A percentile compares a stretch with the other conserved stretches of the same genome.
Evolutionary conservation across 208 protist genomes (phyloP).

Genomic region (Acanthamoeba healyi): DNA sequence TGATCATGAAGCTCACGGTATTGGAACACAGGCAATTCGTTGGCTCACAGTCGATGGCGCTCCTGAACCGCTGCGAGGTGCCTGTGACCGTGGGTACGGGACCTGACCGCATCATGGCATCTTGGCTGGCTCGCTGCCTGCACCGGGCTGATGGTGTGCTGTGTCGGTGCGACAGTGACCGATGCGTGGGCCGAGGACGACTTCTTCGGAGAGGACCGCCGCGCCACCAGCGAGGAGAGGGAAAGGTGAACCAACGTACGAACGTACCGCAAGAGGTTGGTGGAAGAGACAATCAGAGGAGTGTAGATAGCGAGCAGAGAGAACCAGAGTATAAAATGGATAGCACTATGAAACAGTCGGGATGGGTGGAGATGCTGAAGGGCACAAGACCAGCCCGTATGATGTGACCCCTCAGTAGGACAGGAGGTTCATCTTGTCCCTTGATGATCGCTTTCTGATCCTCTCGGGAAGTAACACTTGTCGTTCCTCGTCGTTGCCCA

Average conservation of each 20-base stretch:
- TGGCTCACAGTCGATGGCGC: neutral
- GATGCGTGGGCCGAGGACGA: neutral
- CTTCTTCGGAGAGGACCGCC: neutral
- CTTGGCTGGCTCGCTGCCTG: no score
- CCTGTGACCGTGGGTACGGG: conserved; percentile 25
- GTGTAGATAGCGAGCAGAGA: neutral
- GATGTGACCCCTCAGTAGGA: neutral
- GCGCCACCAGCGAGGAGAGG: neutral
- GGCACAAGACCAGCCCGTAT: neutral
- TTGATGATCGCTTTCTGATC: neutral
- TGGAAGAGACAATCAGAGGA: neutral
- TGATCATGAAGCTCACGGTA: neutral
- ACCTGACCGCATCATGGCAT: no score
- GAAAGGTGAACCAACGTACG: neutral
- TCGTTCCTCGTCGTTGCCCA: neutral
- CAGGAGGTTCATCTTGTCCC: neutral
- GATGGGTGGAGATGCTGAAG: no score
- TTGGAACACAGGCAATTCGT: neutral
- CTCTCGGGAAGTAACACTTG: neutral
- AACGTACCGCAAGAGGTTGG: no score
- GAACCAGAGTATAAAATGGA: neutral
- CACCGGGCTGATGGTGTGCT: no score
- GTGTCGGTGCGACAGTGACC: neutral
- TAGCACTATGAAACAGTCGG: neutral
- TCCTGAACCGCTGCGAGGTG: conserved; percentile 43